Evolutionary conservation across 768 basidiomycete genomes (phyloP), one percentile per base, ranked within the genome.

Genomic region (Tulasnella sp.): DNA sequence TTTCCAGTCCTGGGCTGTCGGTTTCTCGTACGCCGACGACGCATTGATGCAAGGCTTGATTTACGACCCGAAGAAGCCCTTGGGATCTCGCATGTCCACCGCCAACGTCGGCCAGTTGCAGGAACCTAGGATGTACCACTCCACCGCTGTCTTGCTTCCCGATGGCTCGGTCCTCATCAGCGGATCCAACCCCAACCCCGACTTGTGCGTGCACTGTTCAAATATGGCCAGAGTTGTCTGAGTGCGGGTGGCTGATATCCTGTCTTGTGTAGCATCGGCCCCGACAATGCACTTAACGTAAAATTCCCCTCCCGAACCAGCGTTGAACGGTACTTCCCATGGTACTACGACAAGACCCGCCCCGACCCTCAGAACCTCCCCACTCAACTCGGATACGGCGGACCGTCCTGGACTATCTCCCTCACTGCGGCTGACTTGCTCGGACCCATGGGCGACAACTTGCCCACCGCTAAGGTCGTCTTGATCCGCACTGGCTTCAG

Each of bases 161-260:
- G 96, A 88, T 81, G 73, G 38, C 0, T 94, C 93, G 2, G 92
- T 99, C 48, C 85, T 98, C 74, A 89, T 97, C 81, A 95, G 94
- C 40, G 97, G 97, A 9, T 95, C 94, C 42, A 98, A 98, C 86
- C 96, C 97, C 1, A 97, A 97, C 83, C 88, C 93, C 44, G 96
- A 98, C 82, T 86, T 84, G 82, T 85, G 85, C 58, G 92, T 93
- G 80, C 38, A 34, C n/a, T 6, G 6, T 19, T 10, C 27, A n/a
- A 52, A n/a, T 16, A 1, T 44, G 6, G 46, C 19, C 77, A 24
- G n/a, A 27, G 16, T 72, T 62, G 27, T 79, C 71, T 36, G 34
- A 16, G 34, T 24, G 46, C 62, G 39, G 48, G 31, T 48, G 27
- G 62, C 38, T 56, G 40, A 72, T 71, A 27, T 58, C 16, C n/a